Evolutionary conservation across 345 rosid species (phyloP).

Genomic region (Eucalyptus erythrocorys): DNA sequence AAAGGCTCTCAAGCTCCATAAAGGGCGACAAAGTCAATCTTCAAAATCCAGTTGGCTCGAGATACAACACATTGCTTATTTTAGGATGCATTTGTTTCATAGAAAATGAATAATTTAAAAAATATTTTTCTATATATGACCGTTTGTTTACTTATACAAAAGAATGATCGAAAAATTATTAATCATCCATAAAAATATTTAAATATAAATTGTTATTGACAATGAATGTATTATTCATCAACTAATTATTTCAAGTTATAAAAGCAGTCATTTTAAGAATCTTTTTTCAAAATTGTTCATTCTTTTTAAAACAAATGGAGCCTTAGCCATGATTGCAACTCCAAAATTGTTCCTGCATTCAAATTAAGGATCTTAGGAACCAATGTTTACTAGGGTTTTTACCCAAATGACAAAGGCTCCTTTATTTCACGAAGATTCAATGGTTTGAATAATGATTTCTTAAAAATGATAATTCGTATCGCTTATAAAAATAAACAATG

Average conservation of each 20-base stretch:
- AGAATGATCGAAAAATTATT: neutral
- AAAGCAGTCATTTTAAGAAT: neutral
- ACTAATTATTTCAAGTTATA: neutral
- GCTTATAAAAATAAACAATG: no score
- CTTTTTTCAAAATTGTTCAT: no score
- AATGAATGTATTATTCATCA: no score
- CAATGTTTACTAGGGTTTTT: neutral
- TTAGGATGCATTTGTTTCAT: accelerated
- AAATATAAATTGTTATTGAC: no score
- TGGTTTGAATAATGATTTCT: neutral
- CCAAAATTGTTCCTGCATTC: neutral
- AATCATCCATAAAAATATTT: neutral
- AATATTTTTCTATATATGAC: no score
- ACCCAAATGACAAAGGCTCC: neutral
- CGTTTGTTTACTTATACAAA: no score
- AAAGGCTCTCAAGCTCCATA: neutral
- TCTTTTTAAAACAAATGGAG: neutral
- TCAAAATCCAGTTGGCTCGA: neutral
- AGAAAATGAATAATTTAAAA: no score
- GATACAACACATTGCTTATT: neutral
- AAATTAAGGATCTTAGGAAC: neutral
- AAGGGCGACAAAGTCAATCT: neutral
- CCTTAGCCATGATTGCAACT: neutral
- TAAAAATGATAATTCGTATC: no score
- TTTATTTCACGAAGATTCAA: no score